phyloP scores from a whole-genome alignment of 176 grass and related monocot species.

The Avena insularis region DNA sequence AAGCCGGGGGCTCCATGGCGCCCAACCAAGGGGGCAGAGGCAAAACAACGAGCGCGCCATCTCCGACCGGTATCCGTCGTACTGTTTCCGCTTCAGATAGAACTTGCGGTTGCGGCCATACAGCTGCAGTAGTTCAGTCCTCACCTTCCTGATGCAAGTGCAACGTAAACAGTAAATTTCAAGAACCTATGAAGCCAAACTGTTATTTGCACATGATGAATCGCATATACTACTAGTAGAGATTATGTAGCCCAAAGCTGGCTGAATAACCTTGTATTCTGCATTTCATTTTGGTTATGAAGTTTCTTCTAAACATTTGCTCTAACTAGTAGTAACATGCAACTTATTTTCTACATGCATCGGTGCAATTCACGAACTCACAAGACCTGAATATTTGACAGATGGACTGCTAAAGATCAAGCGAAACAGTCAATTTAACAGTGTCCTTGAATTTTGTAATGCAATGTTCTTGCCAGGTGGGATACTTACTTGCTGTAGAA shows the following conservation, averaged over 20 bases:
- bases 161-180: background rate
- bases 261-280: background rate
- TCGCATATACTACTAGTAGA: background rate
- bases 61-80: conserved; percentile 60
- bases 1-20: conserved; percentile 50
- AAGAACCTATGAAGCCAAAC: background rate
- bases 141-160: conserved; percentile 59
- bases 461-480: background rate
- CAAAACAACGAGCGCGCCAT: conserved; percentile 66
- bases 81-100: conserved; percentile 73
- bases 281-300: background rate
- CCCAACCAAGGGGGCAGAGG: conserved; percentile 55
- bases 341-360: background rate
- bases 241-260: background rate
- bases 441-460: background rate
- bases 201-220: background rate
- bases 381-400: background rate
- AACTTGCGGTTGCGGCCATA: conserved; percentile 70
- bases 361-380: background rate
- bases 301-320: background rate
- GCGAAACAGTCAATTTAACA: background rate
- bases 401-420: background rate
- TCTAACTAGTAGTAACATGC: background rate
- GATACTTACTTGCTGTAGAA: conserved; percentile 92
- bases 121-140: conserved; percentile 64